Evolutionary conservation across 352 stramenopile species (phyloP), one percentile per base, ranked within the genome.

Genomic region (Aphanomyces invadans): DNA sequence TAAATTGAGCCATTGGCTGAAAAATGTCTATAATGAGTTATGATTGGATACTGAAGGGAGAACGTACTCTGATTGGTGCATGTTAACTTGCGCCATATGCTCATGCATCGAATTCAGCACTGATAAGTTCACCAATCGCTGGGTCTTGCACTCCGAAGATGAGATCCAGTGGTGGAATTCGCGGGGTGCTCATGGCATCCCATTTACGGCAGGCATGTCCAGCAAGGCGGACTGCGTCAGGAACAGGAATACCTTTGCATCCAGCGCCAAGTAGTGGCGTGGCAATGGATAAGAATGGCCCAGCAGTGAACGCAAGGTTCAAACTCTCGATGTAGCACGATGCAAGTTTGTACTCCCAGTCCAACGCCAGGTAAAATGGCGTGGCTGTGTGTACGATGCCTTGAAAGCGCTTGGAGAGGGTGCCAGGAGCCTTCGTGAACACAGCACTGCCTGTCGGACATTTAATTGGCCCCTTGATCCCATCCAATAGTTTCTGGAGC

Each of bases 191-290:
- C 4, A 5, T n/a, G 7, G 25, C 49, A 32, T 57, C 49, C 49
- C 49, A 57, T 11, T n/a, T 12, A 5, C 49, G 49, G n/a, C 49
- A 57, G 12, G 49, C 49, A 5, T 36, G 10, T 4, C 19, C 19
- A 5, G 49, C 49, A 12, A 2, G 12, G 12, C 29, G 12, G 2
- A 38, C 2, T 21, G 49, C 49, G 12, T 57, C 49, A 29, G 15
- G 21, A 32, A 57, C 29, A 4, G 49, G 49, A 32, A 38, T 38
- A 19, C 49, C 49, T 29, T 57, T 57, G 49, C 49, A 57, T 57
- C 49, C 49, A 33, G 49, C 19, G 7, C 49, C 49, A 33, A 57
- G 29, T 15, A 57, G 15, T 10, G 49, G 25, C 25, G 25, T 33
- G 32, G 49, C 49, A 32, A 57, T 57, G 7, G 25, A 38, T 11